Base-by-base conservation (phyloP, 257 asterid species). In the Gentiana dahurica region DNA sequence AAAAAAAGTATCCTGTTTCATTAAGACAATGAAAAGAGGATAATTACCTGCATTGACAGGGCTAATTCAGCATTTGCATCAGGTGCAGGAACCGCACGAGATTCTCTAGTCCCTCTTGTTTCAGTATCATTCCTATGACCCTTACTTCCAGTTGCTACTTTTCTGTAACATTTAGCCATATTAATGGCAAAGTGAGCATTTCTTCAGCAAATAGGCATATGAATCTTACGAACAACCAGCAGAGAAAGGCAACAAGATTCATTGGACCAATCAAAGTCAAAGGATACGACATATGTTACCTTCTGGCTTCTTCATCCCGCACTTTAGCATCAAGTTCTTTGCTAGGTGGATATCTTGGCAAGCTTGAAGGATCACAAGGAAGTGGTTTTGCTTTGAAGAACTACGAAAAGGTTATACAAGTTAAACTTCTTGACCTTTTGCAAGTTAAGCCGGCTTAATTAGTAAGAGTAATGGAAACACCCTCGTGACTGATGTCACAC, bases 271-370 rank as follows among this genome's bases (percentile, higher is more conserved):
- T 6, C 12, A 43, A 65, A 43, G 53, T 7, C n/a, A 39, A 65
- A 52, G 34, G 8, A 12, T 36, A 51, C 57, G 9, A 41, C 46
- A 41, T 41, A 41, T 43, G 52, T 35, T 58, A 85, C 98, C 98
- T 87, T 77, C 96, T 81, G 62, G 96, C 80, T 73, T 85, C 96
- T 79, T 91, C 98, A 62, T 87, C 96, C 51, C 98, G 83, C 54
- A 87, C 76, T 87, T 91, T 91, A 6, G 94, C 96, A 69, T 90
- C 95, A 64, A 87, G 81, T 77, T 90, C 98, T 67, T 90, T 90
- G 77, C 96, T 84, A 41, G 98, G 98, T 63, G 96, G 96, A 76
- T 91, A 91, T 60, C 74, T 87, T 2, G 98, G 98, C 69, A 91
- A 79, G 67, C 87, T 81, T 57, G 92, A 87, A 59, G 98, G 98